Evolutionary conservation across 2,329 filamentous ascomycete genomes (phyloP), one percentile per base, ranked within the genome.

Genomic region (Penicillium sp.): DNA sequence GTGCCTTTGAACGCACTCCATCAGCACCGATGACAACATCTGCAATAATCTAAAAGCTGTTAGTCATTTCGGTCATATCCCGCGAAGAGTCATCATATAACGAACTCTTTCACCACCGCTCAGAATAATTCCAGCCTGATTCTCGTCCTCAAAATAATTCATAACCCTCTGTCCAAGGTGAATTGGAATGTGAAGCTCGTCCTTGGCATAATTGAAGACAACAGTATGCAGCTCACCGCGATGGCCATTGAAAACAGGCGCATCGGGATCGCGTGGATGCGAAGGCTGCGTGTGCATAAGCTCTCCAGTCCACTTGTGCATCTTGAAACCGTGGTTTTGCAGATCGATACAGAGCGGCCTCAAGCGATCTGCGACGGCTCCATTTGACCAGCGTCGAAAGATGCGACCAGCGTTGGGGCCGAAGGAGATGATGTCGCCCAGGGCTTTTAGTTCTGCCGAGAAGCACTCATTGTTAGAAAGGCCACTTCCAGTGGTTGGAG

Each of bases 391-490:
- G 3, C 85, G 81, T 54, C 82, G 70, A 66, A 87, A 86, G 64
- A 88, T 87, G 41, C 85, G 82, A 0, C 84, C 84, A 13, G 79
- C 84, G 63, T 88, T 88, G 50, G 83, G 78, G 2, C 85, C 85
- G 61, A 87, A 87, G 13, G 82, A 84, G 61, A 87, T 87, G 61
- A 87, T 86, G 72, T 87, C 83, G 54, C 85, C 86, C 0, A 88
- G 79, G 4, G 78, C 73, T 64, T 87, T 88, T 55, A 87, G 79
- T 55, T 82, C 80, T 7, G 73, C 4, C 16, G 44, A n/a, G 27
- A 16, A 22, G 24, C n/a, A 6, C 14, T 7, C n/a, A n/a, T 4
- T 11, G 46, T 49, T 35, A 49, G 46, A 13, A 5, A 49, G 31
- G 33, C n/a, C 7, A 10, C 4, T 33, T 22, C n/a, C 7, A 14